Conservation (phyloP, 2,329 filamentous ascomycete genomes). For the Penicillium sp. region DNA sequence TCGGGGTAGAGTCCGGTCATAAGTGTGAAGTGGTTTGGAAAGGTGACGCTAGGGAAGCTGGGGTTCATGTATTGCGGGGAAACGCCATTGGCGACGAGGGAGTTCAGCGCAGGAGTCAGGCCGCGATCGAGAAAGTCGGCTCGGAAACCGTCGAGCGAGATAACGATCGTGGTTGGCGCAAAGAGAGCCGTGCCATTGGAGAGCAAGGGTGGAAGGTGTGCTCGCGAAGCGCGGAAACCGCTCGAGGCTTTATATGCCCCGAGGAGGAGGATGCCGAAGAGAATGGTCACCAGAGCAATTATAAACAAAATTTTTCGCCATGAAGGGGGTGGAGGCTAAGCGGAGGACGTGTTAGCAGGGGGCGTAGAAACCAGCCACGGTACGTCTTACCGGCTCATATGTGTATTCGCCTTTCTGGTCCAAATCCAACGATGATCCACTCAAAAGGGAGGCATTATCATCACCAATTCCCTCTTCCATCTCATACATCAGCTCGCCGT, state of each 20-base stretch:
- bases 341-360: slow-evolving; percentile 16
- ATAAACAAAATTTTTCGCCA: slow-evolving; percentile 39
- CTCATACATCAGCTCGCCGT: slow-evolving; percentile 79
- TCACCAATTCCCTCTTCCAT: slow-evolving; percentile 74
- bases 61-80: slow-evolving; percentile 91
- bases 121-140: slow-evolving; percentile 85
- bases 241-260: slow-evolving; percentile 57
- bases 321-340: slow-evolving; percentile 24
- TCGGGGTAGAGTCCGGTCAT: slow-evolving; percentile 91
- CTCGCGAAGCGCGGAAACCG: slow-evolving; percentile 29
- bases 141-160: slow-evolving; percentile 93
- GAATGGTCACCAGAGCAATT: slow-evolving; percentile 47
- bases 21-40: slow-evolving; percentile 93
- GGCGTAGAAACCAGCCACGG: background rate
- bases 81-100: slow-evolving; percentile 76
- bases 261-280: slow-evolving; percentile 56
- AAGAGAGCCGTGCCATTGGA: slow-evolving; percentile 87
- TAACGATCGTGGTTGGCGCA: slow-evolving; percentile 84
- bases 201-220: slow-evolving; percentile 31
- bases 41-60: slow-evolving; percentile 93
- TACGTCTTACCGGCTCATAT: slow-evolving; percentile 28
- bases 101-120: slow-evolving; percentile 76
- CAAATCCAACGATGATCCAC: slow-evolving; percentile 57
- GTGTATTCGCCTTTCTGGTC: slow-evolving; percentile 37
- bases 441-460: slow-evolving; percentile 62